Evolutionary conservation across 352 stramenopile species (phyloP).

Genomic region (Phytophthora quininea): DNA sequence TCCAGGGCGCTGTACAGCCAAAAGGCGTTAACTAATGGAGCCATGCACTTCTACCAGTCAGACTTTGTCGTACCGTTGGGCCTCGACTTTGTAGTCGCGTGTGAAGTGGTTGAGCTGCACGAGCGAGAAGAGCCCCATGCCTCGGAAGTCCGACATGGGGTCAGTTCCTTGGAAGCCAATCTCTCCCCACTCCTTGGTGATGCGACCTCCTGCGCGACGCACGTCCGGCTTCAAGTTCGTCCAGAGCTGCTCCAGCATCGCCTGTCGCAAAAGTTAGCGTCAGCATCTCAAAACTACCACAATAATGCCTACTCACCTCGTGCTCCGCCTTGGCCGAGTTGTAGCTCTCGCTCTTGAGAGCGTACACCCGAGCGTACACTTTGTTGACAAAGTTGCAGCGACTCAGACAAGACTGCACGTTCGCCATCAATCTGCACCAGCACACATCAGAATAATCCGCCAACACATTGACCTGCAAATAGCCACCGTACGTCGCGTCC

Average conservation of each 20-base stretch:
- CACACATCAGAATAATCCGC: conserved; percentile 5
- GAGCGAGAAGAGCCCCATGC: conserved; percentile 84
- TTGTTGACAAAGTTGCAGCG: conserved; percentile 81
- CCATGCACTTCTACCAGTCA: background rate
- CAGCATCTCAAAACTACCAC: background rate
- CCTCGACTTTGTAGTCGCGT: conserved; percentile 75
- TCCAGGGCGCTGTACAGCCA: conserved; percentile 54
- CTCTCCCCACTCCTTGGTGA: conserved; percentile 89
- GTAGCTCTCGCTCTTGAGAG: conserved; percentile 72
- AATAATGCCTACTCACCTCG: conserved; percentile 43
- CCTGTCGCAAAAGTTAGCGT: conserved; percentile 19
- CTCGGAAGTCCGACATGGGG: conserved; percentile 86
- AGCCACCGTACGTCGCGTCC: conserved; percentile 45
- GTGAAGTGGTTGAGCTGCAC: conserved; percentile 82
- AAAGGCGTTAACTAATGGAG: background rate
- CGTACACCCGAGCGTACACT: conserved; percentile 58
- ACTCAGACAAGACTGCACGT: conserved; percentile 68
- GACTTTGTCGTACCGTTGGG: conserved; percentile 46
- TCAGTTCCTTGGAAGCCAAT: conserved; percentile 89
- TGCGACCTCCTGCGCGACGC: conserved; percentile 71
- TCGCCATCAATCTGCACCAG: conserved; percentile 58
- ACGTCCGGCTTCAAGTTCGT: conserved; percentile 78
- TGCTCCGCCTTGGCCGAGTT: conserved; percentile 67
- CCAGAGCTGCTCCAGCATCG: conserved; percentile 85
- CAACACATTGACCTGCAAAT: background rate